Evolutionary conservation across 139 green algal genomes (phyloP).

Genomic region (Auxenochlorella pyrenoidosa): DNA sequence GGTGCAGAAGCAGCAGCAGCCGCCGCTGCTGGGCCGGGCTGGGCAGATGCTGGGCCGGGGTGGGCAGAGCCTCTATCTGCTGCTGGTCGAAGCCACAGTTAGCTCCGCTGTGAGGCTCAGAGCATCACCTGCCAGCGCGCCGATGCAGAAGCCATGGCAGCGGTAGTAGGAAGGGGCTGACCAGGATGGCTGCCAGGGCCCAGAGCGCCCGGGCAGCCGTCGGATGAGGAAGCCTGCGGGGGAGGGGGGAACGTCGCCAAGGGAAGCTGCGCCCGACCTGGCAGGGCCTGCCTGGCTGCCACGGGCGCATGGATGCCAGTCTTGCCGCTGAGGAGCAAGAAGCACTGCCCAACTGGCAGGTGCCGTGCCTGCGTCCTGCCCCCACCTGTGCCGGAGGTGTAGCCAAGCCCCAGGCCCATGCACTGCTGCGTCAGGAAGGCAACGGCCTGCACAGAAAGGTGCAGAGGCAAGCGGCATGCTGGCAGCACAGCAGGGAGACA

Average conservation of each 20-base stretch:
- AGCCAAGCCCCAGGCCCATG: conserved; percentile 3
- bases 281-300: no score
- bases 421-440: conserved; percentile 13
- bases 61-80: no score
- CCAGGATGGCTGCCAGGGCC: background rate
- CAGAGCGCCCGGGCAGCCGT: background rate
- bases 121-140: background rate
- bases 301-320: no score
- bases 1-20: no score
- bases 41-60: no score
- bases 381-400: background rate
- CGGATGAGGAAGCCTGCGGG: conserved; percentile 12
- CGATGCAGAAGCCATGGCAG: background rate
- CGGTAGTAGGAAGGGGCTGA: conserved; percentile 8
- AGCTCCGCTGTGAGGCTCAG: no score
- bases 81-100: no score
- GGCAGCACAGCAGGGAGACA: background rate
- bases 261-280: no score
- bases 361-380: background rate
- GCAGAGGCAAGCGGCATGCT: background rate
- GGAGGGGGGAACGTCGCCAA: background rate
- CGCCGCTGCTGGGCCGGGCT: no score
- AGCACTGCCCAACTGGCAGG: no score
- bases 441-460: background rate
- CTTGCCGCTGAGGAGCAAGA: no score